A percentile compares a stretch with the other conserved stretches of the same genome.
Conservation (phyloP, 345 rosid species). For the Populus deltoides region DNA sequence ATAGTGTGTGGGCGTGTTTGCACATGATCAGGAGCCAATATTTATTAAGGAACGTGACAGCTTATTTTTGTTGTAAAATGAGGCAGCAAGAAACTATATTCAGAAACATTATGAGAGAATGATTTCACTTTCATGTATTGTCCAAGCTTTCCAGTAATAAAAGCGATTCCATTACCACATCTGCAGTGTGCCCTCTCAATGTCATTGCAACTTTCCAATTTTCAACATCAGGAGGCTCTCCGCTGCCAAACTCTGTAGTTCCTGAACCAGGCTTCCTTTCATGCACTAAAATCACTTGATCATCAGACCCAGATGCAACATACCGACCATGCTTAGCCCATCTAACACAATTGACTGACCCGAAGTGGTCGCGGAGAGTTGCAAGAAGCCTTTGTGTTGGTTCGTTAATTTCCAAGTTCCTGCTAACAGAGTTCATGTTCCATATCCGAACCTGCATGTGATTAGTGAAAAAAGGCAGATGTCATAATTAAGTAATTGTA, state of each 20-base stretch:
- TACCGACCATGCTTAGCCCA: conserved; percentile 96
- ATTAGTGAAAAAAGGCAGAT: background rate
- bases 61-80: background rate
- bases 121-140: conserved; percentile 1
- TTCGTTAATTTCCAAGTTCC: conserved; percentile 54
- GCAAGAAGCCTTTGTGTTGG: conserved; percentile 80
- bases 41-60: background rate
- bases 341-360: conserved; percentile 98
- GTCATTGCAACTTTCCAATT: conserved; percentile 99
- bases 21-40: no score
- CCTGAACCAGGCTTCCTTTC: conserved; percentile 98
- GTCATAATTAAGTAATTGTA: background rate
- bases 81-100: conserved; percentile 2
- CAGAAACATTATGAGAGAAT: background rate
- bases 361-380: conserved; percentile 95
- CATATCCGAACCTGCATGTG: conserved; percentile 81
- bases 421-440: conserved; percentile 82
- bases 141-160: background rate
- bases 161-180: conserved; percentile 75
- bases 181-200: conserved; percentile 95
- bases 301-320: conserved; percentile 96
- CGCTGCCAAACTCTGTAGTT: conserved; percentile 94
- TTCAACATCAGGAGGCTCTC: conserved; percentile 96
- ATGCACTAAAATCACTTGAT: conserved; percentile 84
- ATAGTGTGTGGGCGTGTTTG: background rate